Evolutionary conservation across 768 basidiomycete species (phyloP), one percentile per base, ranked within the genome.

Genomic region (Rhizopogon vinicolor): DNA sequence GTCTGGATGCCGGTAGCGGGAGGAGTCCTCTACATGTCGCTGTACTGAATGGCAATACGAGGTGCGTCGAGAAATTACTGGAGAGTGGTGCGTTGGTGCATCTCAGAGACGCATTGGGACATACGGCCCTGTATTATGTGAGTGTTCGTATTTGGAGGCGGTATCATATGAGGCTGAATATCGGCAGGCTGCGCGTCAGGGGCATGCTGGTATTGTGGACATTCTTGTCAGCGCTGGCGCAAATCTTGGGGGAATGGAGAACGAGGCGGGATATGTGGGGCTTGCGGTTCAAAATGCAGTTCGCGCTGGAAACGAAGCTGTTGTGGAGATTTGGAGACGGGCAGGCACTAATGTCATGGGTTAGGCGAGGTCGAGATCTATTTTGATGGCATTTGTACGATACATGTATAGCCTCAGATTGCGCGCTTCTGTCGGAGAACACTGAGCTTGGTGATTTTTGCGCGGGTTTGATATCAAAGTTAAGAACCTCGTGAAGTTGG

Each of bases 91-190:
- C 91, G 1, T 73, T 91, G 13, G 92, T 94, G 19, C 92, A 95
- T 68, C 73, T 89, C 8, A 78, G 93, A 53, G 93, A 95, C 66
- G 65, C 70, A 1, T 75, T 93, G 44, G 93, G 90, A 2, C 91
- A 93, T 63, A 93, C 92, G 13, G 80, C 90, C 3, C 73, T 93
- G 14, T 93, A 93, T 69, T 89, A 92, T 69, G 89, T 89, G 58
- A 62, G 83, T 68, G 10, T 41, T 43, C 45, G 16, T 41, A 35
- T 18, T 37, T 50, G 51, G 5, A 25, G 5, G 28, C 37, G 19
- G 19, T 14, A 16, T 1, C 19, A 41, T 28, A 12, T 54, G 51
- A 46, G 35, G 14, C 43, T 55, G 37, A 62, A 41, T 8, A 22
- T 25, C 54, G 12, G 13, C 57, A 91, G 89, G 90, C 91, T 52